A percentile compares a stretch with the other conserved stretches of the same genome.
phyloP scores from a whole-genome alignment of 495 filamentous ascomycete genomes.

The Annulohypoxylon bovei region DNA sequence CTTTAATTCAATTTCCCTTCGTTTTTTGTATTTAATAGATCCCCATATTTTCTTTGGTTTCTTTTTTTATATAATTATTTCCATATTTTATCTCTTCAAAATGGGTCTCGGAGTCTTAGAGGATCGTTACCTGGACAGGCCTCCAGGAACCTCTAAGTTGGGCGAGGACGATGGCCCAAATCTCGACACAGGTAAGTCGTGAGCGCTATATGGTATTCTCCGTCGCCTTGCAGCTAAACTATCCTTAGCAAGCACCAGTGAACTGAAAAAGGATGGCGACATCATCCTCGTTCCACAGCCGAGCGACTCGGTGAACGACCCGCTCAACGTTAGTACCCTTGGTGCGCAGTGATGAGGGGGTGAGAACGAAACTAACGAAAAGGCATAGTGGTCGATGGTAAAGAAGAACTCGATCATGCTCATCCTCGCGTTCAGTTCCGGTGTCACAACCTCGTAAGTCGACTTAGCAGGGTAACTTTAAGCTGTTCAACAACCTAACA shows the following conservation, averaged over 20 bases:
- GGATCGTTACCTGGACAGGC: conserved; percentile 36
- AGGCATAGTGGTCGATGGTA: conserved; percentile 30
- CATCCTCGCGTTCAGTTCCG: conserved; percentile 38
- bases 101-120: conserved; percentile 42
- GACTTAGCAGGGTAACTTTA: background rate
- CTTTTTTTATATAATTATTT: conserved; percentile 1
- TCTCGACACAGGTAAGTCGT: conserved; percentile 25
- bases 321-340: conserved; percentile 51
- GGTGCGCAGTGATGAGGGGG: background rate
- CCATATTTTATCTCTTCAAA: background rate
- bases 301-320: conserved; percentile 57
- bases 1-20: conserved; percentile 10
- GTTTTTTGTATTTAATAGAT: conserved; percentile 23
- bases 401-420: conserved; percentile 40
- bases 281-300: conserved; percentile 61
- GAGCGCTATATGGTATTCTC: background rate
- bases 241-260: conserved; percentile 20
- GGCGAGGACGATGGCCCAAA: conserved; percentile 25
- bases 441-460: conserved; percentile 40
- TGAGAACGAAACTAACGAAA: background rate
- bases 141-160: conserved; percentile 41
- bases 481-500: conserved; percentile 3
- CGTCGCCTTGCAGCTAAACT: conserved; percentile 12
- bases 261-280: conserved; percentile 46
- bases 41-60: conserved; percentile 2